phyloP scores from a whole-genome alignment of 164 flowering plant species.

The Vitis cinerea region DNA sequence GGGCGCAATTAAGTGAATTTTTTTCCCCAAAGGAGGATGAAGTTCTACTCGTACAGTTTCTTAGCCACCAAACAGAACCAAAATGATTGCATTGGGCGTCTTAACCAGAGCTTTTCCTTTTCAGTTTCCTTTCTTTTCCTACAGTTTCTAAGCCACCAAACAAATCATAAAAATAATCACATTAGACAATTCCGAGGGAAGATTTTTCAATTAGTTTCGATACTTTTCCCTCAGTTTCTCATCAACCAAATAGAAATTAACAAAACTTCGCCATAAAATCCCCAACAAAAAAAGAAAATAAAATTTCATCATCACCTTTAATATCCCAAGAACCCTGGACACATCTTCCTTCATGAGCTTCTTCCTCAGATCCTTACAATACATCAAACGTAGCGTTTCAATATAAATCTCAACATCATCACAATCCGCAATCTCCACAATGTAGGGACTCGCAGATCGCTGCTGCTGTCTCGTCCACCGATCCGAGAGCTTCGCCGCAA shows the following conservation, averaged over 20 bases:
- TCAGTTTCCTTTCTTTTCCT: slow-evolving; percentile 1
- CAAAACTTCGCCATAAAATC: neutral
- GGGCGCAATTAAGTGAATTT: too few species aligned
- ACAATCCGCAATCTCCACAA: slow-evolving; percentile 81
- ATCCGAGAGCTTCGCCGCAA: slow-evolving; percentile 64
- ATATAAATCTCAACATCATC: slow-evolving; percentile 83
- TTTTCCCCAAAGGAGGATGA: too few species aligned
- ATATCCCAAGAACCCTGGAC: slow-evolving; percentile 71
- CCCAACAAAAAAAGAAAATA: neutral
- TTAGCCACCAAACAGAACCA: too few species aligned
- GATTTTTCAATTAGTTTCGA: neutral
- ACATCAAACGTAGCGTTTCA: slow-evolving; percentile 81
- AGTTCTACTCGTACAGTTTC: too few species aligned
- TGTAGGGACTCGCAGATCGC: slow-evolving; percentile 30
- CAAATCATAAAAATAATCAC: neutral
- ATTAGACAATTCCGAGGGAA: too few species aligned
- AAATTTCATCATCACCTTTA: slow-evolving; percentile 51
- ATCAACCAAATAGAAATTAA: neutral
- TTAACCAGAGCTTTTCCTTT: neutral
- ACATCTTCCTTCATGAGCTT: slow-evolving; percentile 85
- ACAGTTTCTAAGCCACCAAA: neutral
- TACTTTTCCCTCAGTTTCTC: neutral
- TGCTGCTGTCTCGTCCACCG: slow-evolving; percentile 58
- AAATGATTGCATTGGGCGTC: too few species aligned
- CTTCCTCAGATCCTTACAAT: slow-evolving; percentile 78